phyloP scores from a whole-genome alignment of 345 rosid species.

The Eucalyptus marginata region DNA sequence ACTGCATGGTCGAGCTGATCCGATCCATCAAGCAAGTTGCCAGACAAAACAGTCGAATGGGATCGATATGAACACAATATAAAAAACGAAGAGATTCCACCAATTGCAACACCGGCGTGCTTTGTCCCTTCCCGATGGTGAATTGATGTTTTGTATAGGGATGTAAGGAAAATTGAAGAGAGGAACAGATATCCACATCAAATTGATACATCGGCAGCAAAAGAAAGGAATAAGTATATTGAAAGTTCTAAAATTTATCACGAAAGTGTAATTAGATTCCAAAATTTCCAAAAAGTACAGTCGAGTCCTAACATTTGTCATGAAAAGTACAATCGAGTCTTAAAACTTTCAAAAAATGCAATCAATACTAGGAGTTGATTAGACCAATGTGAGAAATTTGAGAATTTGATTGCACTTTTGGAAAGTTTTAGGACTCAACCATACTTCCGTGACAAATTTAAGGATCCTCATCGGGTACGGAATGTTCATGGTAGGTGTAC shows the following conservation, averaged over 20 bases:
- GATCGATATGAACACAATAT: neutral
- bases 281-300: no score
- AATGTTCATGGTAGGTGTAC: neutral
- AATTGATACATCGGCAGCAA: neutral
- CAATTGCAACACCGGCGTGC: neutral
- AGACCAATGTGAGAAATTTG: no score
- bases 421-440: fast-evolving
- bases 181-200: neutral
- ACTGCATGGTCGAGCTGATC: neutral
- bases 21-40: neutral
- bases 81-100: neutral
- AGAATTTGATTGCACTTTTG: fast-evolving
- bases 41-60: neutral
- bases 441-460: no score
- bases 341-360: fast-evolving
- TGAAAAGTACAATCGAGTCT: no score
- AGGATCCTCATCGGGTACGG: neutral
- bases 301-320: no score
- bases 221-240: neutral
- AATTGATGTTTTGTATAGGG: neutral
- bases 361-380: fast-evolving
- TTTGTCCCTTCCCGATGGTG: neutral
- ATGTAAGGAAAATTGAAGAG: neutral
- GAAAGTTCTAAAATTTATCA: no score
- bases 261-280: no score